Percentiles rank a stretch among this genome's conserved stretches.
phyloP scores from a whole-genome alignment of 78 protist genomes.

The Dictyostelium purpureum region DNA sequence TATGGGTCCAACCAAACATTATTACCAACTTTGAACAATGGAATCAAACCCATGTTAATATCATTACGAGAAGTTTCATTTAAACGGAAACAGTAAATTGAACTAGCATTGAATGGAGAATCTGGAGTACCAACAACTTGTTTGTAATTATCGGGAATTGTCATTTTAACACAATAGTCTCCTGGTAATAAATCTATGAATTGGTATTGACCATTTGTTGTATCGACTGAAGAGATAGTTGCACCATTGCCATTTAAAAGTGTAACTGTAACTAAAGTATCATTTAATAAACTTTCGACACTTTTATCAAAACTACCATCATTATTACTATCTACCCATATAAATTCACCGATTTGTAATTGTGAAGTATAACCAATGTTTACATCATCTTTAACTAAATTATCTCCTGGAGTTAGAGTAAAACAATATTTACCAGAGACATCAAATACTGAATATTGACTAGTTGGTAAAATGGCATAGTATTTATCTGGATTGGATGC shows the following conservation, averaged over 20 bases:
- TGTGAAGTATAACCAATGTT: neutral
- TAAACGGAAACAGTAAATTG: neutral
- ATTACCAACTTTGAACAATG: neutral
- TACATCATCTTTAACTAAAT: neutral
- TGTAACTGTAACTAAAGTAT: neutral
- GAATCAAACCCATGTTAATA: neutral
- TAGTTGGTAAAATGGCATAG: neutral
- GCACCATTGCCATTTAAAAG: neutral
- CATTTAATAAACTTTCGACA: neutral
- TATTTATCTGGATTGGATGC: neutral
- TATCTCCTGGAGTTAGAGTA: neutral
- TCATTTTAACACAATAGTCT: slow-evolving; percentile 25
- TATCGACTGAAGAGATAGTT: neutral
- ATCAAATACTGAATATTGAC: neutral
- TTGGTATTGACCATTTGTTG: neutral
- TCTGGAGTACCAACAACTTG: neutral
- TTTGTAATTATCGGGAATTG: neutral
- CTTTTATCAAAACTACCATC: neutral
- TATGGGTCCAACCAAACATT: neutral
- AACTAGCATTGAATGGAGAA: slow-evolving; percentile 3
- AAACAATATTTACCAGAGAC: slow-evolving; percentile 9
- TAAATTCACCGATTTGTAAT: neutral
- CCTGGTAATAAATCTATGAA: slow-evolving; percentile 10
- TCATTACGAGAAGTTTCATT: neutral
- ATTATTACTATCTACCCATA: slow-evolving; percentile 11